These are phyloP conservation scores for Oryza brachyantha DNA, from an alignment of 176 grass and related monocot species.

Conservation along the genomic window DNA sequence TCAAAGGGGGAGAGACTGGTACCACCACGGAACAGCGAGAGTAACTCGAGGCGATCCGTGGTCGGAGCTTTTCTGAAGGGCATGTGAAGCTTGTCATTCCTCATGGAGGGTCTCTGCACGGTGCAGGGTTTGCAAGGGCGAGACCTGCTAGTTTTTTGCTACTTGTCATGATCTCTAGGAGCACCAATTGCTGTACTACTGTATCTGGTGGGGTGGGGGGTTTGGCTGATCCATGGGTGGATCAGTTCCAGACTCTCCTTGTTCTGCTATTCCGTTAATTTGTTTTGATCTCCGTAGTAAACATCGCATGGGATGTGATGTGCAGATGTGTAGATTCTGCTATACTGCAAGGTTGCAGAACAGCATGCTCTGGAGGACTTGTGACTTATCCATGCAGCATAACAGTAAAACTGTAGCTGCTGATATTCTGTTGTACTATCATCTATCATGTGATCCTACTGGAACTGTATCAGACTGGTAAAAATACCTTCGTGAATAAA, in stretches of 20 bases:
- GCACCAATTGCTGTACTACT: not conserved
- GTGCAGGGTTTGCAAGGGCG: slow-evolving; percentile 40
- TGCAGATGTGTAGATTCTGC: not conserved
- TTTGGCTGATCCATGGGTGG: slow-evolving; percentile 35
- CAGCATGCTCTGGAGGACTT: not conserved
- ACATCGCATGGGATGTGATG: too few species aligned
- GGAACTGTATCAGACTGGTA: not conserved
- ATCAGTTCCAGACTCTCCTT: slow-evolving; percentile 12
- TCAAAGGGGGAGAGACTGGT: not conserved
- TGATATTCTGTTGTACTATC: not conserved
- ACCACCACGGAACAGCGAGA: not conserved
- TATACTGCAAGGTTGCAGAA: not conserved
- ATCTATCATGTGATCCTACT: not conserved
- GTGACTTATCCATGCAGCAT: not conserved
- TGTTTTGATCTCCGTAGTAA: too few species aligned
- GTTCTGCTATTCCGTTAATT: not conserved
- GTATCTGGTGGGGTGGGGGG: not conserved
- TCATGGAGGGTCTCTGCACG: slow-evolving; percentile 5
- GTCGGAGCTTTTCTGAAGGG: slow-evolving; percentile 5
- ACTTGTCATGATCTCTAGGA: slow-evolving; percentile 19
- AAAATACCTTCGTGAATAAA: not conserved
- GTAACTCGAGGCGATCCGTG: not conserved
- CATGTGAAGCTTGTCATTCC: slow-evolving; percentile 19
- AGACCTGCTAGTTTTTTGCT: not conserved
- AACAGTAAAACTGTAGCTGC: not conserved